phyloP scores from a whole-genome alignment of 345 rosid species.

The Hirschfeldia incana region DNA sequence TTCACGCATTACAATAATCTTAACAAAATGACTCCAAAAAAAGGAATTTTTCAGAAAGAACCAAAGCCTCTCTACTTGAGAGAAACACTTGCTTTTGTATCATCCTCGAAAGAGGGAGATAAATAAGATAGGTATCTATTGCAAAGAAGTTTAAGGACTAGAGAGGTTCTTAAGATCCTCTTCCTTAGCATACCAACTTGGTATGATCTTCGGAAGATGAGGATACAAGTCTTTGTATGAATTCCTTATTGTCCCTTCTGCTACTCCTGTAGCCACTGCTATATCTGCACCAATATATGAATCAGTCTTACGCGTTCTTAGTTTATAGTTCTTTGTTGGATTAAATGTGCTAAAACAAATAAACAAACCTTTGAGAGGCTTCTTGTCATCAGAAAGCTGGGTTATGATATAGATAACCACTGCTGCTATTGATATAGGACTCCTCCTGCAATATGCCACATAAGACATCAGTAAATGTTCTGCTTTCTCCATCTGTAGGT shows the following conservation, averaged over 20 bases:
- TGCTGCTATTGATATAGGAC: constrained; percentile 98
- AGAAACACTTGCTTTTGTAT: constrained; percentile 23
- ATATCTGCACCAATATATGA: constrained; percentile 59
- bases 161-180: constrained; percentile 82
- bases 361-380: constrained; percentile 78
- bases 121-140: constrained; percentile 5
- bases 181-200: constrained; percentile 90
- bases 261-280: constrained; percentile 93
- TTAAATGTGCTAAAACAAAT: background rate
- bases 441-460: constrained; percentile 68
- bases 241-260: constrained; percentile 94
- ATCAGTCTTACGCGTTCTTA: background rate
- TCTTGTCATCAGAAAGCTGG: constrained; percentile 96
- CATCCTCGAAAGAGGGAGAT: constrained; percentile 19
- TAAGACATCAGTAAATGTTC: background rate
- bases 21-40: constrained; percentile 18
- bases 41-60: background rate
- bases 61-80: constrained; percentile 20
- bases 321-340: background rate
- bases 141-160: constrained; percentile 60
- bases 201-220: constrained; percentile 85
- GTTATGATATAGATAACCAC: constrained; percentile 93
- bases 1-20: constrained; percentile 24
- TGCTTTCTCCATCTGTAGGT: background rate
- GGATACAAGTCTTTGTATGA: constrained; percentile 96